Conservation (phyloP, 2,329 filamentous ascomycete genomes). For the Colletotrichum tofieldiae region DNA sequence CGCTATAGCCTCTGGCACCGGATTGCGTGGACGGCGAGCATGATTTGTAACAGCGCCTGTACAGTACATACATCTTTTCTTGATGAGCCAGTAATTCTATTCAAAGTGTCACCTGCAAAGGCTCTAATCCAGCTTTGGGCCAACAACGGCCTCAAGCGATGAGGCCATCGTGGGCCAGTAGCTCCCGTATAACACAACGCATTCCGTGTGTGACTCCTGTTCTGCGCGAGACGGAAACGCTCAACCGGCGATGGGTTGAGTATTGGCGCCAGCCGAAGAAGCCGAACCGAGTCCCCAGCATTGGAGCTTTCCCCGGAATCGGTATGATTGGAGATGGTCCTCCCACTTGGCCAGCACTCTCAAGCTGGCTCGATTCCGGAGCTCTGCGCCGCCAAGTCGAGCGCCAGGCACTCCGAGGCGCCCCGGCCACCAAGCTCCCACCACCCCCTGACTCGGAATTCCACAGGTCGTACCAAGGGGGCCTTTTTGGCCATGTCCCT, state of each 20-base stretch:
- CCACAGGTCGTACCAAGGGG: constrained; percentile 7
- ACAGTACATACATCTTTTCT: constrained; percentile 12
- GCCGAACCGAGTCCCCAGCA: not conserved
- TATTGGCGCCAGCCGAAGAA: not conserved
- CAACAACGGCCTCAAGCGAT: not conserved
- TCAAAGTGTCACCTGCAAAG: constrained; percentile 22
- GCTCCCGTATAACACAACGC: not conserved
- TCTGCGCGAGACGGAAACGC: constrained; percentile 21
- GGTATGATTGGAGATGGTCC: not conserved
- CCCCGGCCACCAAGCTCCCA: not conserved
- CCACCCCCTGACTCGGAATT: constrained; percentile 14
- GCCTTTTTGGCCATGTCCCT: constrained; percentile 4
- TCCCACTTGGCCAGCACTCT: not conserved
- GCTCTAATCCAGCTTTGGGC: not conserved
- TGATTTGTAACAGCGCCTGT: constrained; percentile 31
- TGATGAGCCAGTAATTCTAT: not conserved
- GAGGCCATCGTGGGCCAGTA: constrained; percentile 14
- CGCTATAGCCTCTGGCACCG: constrained; percentile 47
- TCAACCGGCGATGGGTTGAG: not conserved
- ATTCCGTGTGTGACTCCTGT: constrained; percentile 29
- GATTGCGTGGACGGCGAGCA: not conserved
- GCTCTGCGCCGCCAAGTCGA: not conserved
- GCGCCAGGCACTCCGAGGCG: not conserved
- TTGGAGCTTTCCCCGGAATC: not conserved
- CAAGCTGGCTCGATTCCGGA: not conserved